phyloP scores from a whole-genome alignment of 257 asterid species.

The Lavandula angustifolia region DNA sequence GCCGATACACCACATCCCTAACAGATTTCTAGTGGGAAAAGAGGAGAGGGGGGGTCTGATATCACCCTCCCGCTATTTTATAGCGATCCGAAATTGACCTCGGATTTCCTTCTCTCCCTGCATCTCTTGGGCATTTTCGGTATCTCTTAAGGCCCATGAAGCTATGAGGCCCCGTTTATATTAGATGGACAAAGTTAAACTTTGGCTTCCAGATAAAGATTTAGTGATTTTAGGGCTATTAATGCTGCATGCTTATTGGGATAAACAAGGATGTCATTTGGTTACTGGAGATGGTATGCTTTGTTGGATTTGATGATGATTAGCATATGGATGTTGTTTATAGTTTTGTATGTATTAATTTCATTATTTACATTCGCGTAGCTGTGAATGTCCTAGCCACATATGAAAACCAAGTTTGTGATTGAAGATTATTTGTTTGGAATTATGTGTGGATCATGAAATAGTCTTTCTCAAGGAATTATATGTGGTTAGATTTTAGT shows the following conservation, averaged over 20 bases:
- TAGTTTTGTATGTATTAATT: background rate
- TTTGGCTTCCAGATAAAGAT: slow-evolving; percentile 13
- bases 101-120: no score
- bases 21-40: no score
- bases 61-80: no score
- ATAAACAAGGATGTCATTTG: background rate
- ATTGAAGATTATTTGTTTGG: slow-evolving; percentile 1
- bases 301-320: slow-evolving; percentile 28
- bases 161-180: no score
- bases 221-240: slow-evolving; percentile 8
- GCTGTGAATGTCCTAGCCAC: background rate
- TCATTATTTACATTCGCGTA: background rate
- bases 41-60: no score
- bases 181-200: background rate
- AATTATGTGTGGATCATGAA: slow-evolving; percentile 17
- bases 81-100: no score
- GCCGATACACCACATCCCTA: no score
- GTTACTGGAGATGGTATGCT: slow-evolving; percentile 9
- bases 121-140: no score
- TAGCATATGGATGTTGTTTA: background rate
- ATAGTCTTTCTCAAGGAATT: background rate
- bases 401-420: background rate
- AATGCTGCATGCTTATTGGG: slow-evolving; percentile 22
- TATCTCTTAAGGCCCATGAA: no score
- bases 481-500: background rate